These are phyloP conservation scores for Aciculosporium take DNA, from an alignment of 2,329 filamentous ascomycete species.

Conservation along the genomic window DNA sequence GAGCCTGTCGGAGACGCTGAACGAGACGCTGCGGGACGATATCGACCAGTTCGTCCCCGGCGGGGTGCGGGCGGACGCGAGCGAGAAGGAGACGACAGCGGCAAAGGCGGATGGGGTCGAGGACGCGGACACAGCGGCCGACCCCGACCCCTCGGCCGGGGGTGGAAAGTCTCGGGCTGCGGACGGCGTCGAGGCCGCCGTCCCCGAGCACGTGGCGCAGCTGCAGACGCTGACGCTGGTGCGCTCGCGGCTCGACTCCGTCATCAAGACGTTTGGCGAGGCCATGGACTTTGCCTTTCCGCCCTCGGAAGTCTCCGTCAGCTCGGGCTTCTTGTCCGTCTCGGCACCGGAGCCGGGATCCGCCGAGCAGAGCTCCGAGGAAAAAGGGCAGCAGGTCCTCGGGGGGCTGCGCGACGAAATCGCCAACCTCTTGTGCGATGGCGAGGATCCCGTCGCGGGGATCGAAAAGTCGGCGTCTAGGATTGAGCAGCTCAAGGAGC, in stretches of 20 bases:
- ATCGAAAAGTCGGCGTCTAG: constrained; percentile 59
- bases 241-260: constrained; percentile 68
- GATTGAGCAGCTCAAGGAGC: constrained; percentile 61
- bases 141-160: constrained; percentile 5
- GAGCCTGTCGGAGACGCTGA: constrained; percentile 63
- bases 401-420: constrained; percentile 60
- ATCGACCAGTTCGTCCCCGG: constrained; percentile 56
- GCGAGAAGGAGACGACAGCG: constrained; percentile 9
- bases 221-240: constrained; percentile 74
- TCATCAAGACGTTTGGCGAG: constrained; percentile 83
- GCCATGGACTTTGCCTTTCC: constrained; percentile 93
- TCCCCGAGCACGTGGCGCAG: constrained; percentile 59
- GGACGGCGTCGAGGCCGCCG: constrained; percentile 16
- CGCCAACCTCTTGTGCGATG: constrained; percentile 42
- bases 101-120: constrained; percentile 5
- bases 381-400: constrained; percentile 74
- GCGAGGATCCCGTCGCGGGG: constrained; percentile 47
- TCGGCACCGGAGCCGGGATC: constrained; percentile 65
- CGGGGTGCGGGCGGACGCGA: constrained; percentile 24
- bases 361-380: constrained; percentile 55
- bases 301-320: constrained; percentile 70
- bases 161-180: constrained; percentile 5
- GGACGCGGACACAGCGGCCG: constrained; percentile 13
- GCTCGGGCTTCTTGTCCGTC: constrained; percentile 78
- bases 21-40: constrained; percentile 57